Evolutionary conservation across 495 filamentous ascomycete species (phyloP).

Genomic region (Neurospora sp.): DNA sequence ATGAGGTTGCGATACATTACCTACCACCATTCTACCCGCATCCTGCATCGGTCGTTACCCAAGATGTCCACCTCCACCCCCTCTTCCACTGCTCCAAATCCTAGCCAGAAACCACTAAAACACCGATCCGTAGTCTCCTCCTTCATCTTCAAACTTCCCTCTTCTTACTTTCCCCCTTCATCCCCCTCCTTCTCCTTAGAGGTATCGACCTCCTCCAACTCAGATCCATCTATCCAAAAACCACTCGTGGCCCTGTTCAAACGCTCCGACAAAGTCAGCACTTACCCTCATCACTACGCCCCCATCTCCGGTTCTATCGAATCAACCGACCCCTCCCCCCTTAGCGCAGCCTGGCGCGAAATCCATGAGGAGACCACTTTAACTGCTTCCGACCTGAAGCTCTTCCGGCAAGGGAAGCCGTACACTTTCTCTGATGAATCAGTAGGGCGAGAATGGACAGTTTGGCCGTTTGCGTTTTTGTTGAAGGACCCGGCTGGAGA

Average conservation of each 20-base stretch:
- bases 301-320: constrained; percentile 55
- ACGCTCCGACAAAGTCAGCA: constrained; percentile 46
- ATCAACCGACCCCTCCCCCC: constrained; percentile 34
- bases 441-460: constrained; percentile 48
- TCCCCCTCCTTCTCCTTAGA: not conserved
- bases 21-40: not conserved
- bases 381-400: constrained; percentile 30
- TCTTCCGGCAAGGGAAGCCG: constrained; percentile 48
- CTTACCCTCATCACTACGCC: constrained; percentile 48
- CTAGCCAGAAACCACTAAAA: constrained; percentile 6
- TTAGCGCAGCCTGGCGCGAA: constrained; percentile 51
- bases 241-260: constrained; percentile 47
- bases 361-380: constrained; percentile 53
- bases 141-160: constrained; percentile 39
- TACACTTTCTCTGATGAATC: constrained; percentile 46
- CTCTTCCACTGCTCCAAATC: not conserved
- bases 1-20: not conserved
- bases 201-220: constrained; percentile 4
- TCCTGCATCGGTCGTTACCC: not conserved
- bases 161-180: not conserved
- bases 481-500: constrained; percentile 29
- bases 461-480: constrained; percentile 52
- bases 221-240: not conserved
- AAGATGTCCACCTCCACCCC: not conserved
- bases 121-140: constrained; percentile 44